Evolutionary conservation across 1,284 basidiomycete genomes (phyloP), one percentile per base, ranked within the genome.

Genomic region (Malassezia yamatoensis): DNA sequence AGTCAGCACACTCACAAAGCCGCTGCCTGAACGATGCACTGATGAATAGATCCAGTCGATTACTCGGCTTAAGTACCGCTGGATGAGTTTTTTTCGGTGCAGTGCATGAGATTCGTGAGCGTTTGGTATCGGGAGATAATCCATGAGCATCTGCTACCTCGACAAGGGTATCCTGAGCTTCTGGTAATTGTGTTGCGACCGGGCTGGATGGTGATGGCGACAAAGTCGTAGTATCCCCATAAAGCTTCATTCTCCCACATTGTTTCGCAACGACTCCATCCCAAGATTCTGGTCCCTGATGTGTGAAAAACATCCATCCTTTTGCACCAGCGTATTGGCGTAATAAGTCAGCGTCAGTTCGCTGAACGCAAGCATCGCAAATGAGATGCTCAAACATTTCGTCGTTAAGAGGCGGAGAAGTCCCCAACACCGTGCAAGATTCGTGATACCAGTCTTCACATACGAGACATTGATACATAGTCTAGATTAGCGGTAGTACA

Each of bases 371-470:
- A 3, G 62, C 62, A 35, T 72, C 63, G 52, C 70, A 74, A 29
- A 74, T 63, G 51, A 73, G 58, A 21, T 60, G 52, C 43, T 72
- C 72, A 44, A 74, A 73, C 2, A 55, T 54, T 20, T 67, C 62
- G 32, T 65, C 64, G 15, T 67, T 59, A 29, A 71, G 61, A 29
- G 68, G 50, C 1, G 1, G 45, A 3, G 18, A 32, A 20, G 32
- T 61, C 38, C 43, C 61, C 53, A 68, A 61, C 34, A 57, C 64
- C 32, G 65, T 73, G 44, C 72, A 77, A 37, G 64, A 66, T 53
- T 75, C 69, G 59, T 77, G 77, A 2, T 72, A 60, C 77, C 77
- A 78, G 47, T 77, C 76, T 57, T 77, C 75, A 63, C 77, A 77
- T 6, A 69, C 65, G 20, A 77, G 55, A 48, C 76, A 76, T 51